Conservation (phyloP, 2,329 filamentous ascomycete species). For the Talaromyces piceae region DNA sequence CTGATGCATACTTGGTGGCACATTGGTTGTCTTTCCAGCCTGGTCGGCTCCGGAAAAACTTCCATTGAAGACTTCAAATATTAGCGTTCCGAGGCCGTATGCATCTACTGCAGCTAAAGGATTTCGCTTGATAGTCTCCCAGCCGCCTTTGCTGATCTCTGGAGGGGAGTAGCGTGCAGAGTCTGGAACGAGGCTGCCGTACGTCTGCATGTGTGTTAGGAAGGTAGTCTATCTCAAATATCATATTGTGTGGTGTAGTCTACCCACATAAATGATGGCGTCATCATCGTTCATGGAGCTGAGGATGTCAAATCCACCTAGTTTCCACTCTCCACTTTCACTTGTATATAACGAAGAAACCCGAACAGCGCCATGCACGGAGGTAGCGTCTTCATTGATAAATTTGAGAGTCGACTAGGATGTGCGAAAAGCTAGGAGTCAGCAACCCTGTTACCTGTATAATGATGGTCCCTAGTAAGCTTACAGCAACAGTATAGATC, state of each 20-base stretch:
- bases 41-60: conserved; percentile 70
- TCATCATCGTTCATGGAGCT: conserved; percentile 96
- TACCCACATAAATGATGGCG: conserved; percentile 71
- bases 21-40: conserved; percentile 73
- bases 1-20: conserved; percentile 81
- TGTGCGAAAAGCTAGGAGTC: neutral
- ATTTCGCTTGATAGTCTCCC: conserved; percentile 80
- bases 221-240: conserved; percentile 3
- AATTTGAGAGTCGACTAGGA: conserved; percentile 84
- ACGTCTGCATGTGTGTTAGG: conserved; percentile 50
- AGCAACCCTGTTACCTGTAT: neutral
- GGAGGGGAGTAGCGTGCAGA: conserved; percentile 77
- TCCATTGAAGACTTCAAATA: conserved; percentile 90
- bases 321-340: conserved; percentile 96
- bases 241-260: neutral
- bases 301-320: conserved; percentile 86
- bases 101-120: conserved; percentile 78
- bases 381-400: conserved; percentile 86
- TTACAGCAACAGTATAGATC: conserved; percentile 72
- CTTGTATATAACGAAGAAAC: conserved; percentile 85
- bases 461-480: conserved; percentile 10
- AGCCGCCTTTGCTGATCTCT: conserved; percentile 78
- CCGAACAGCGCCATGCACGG: conserved; percentile 80
- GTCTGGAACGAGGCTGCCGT: conserved; percentile 80
- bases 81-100: conserved; percentile 74